Percentiles rank a stretch among this genome's conserved stretches.
These are phyloP conservation scores for Carpinus viminea DNA, from an alignment of 306 rosid genomes.

Conservation along the genomic window DNA sequence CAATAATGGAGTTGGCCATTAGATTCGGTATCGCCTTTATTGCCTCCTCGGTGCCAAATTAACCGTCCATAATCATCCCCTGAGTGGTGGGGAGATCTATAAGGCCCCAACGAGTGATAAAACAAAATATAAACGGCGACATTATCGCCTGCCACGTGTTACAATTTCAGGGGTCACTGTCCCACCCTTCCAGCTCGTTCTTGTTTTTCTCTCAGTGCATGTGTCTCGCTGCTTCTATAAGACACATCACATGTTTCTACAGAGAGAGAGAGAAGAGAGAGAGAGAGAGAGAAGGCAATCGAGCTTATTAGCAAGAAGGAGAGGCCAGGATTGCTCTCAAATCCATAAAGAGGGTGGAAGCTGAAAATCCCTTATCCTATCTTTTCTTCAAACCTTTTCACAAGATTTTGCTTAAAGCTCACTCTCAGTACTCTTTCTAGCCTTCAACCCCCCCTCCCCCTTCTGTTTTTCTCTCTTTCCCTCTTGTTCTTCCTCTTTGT, in stretches of 20 bases:
- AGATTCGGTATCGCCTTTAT: not conserved
- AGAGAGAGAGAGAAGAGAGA: not conserved
- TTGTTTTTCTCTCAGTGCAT: conserved; percentile 32
- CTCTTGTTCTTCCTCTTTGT: not conserved
- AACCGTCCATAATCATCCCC: conserved; percentile 15
- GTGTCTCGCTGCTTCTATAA: conserved; percentile 9
- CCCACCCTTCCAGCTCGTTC: not conserved
- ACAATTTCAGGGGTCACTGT: conserved; percentile 11
- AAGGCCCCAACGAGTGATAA: conserved; percentile 47
- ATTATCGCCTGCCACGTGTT: conserved; percentile 49
- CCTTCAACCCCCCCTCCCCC: not conserved
- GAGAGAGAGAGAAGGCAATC: not conserved
- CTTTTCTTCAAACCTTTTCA: conserved; percentile 39
- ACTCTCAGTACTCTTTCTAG: not conserved
- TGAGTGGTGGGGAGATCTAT: conserved; percentile 15
- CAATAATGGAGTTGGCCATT: conserved; percentile 7
- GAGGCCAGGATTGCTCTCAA: conserved; percentile 63
- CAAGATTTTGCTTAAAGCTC: conserved; percentile 11
- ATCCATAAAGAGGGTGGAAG: conserved; percentile 48
- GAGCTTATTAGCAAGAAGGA: conserved; percentile 39
- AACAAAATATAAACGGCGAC: conserved; percentile 52
- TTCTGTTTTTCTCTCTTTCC: not conserved
- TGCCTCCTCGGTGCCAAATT: not conserved
- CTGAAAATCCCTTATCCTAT: conserved; percentile 71
- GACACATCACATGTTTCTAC: not conserved